Conservation (phyloP, 2,329 filamentous ascomycete genomes). For the Colletotrichum horii region DNA sequence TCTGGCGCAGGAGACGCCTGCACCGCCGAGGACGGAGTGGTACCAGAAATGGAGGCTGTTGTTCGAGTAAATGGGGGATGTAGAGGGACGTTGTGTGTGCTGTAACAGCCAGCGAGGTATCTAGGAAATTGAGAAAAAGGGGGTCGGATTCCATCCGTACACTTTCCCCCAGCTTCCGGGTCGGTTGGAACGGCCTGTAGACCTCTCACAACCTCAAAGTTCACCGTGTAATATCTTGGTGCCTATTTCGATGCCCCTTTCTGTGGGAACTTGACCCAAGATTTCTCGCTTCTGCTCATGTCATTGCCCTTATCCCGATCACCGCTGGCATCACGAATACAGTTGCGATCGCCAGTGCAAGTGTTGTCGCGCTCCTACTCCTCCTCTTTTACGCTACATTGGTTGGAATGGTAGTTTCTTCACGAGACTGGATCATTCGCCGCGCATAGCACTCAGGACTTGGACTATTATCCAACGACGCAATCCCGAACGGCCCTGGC, state of each 20-base stretch:
- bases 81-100: not conserved
- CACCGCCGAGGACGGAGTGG: not conserved
- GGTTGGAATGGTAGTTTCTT: too few species aligned
- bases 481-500: too few species aligned
- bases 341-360: too few species aligned
- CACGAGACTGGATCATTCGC: too few species aligned
- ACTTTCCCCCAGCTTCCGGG: not conserved
- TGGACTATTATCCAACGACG: too few species aligned
- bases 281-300: not conserved
- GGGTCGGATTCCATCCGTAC: not conserved
- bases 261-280: not conserved
- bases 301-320: too few species aligned
- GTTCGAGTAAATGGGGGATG: not conserved
- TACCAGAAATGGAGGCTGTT: not conserved
- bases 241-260: rapidly evolving
- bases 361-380: too few species aligned
- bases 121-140: not conserved
- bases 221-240: not conserved
- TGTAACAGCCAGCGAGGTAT: not conserved
- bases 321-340: too few species aligned
- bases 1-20: not conserved
- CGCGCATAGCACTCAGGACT: too few species aligned
- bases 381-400: too few species aligned
- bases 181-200: not conserved
- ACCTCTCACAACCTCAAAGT: not conserved